Percentiles rank a stretch among this genome's conserved stretches.
These are phyloP conservation scores for Diaporthe velutina DNA, from an alignment of 2,329 filamentous ascomycete species.

Conservation along the genomic window DNA sequence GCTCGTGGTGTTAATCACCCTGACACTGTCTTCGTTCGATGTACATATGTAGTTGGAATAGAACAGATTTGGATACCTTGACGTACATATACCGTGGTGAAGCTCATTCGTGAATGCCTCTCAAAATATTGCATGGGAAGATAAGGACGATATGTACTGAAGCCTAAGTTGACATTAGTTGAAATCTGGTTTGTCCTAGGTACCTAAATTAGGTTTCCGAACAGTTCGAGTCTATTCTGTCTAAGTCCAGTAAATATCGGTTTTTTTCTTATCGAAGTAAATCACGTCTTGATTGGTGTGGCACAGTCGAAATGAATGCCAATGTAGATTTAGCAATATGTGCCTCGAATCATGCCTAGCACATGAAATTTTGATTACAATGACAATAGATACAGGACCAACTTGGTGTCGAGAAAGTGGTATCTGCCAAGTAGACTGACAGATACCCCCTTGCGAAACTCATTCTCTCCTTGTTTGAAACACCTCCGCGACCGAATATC, in stretches of 20 bases:
- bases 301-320: not conserved
- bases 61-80: not conserved
- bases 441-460: not conserved
- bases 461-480: not conserved
- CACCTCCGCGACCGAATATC: not conserved
- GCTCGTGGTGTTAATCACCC: not conserved
- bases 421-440: not conserved
- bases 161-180: not conserved
- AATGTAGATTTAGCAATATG: not conserved
- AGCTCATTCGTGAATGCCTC: too few relatives aligned
- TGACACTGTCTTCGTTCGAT: not conserved
- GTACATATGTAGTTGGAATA: constrained; percentile 1
- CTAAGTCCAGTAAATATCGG: too few relatives aligned
- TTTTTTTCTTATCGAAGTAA: too few relatives aligned
- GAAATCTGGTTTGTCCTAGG: too few relatives aligned
- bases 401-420: constrained; percentile 11
- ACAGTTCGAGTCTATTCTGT: too few relatives aligned
- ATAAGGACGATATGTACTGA: too few relatives aligned
- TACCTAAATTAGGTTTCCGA: too few relatives aligned
- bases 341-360: not conserved
- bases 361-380: not conserved
- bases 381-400: not conserved
- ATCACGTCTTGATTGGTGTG: too few relatives aligned
- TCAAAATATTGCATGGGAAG: not conserved
- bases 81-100: not conserved